These are phyloP conservation scores for Astrephomene gubernaculifera DNA, from an alignment of 139 green algal species.

Conservation along the genomic window DNA sequence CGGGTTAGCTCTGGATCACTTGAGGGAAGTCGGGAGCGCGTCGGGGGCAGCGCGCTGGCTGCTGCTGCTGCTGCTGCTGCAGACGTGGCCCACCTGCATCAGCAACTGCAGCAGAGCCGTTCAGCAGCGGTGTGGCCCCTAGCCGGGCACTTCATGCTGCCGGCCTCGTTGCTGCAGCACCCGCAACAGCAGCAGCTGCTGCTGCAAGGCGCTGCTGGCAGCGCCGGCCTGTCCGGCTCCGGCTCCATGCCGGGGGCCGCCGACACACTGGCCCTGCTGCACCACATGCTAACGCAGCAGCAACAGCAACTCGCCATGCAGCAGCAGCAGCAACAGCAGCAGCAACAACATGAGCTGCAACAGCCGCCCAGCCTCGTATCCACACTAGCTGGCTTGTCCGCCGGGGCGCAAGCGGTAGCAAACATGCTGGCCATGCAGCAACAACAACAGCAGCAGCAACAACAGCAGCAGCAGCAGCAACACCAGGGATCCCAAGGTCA, in stretches of 20 bases:
- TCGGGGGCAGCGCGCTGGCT: too few relatives aligned
- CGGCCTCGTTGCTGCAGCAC: not conserved
- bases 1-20: too few relatives aligned
- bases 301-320: not conserved
- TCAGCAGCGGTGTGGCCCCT: not conserved
- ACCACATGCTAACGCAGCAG: constrained; percentile 13
- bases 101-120: not conserved
- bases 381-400: constrained; percentile 3
- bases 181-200: not conserved
- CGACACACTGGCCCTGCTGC: constrained; percentile 33
- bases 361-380: constrained; percentile 8
- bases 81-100: too few relatives aligned
- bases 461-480: not conserved
- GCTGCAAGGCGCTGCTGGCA: constrained; percentile 3
- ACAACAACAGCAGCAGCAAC: constrained; percentile 12
- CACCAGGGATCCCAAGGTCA: too few relatives aligned
- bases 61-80: too few relatives aligned
- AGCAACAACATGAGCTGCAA: not conserved
- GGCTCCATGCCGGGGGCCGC: not conserved
- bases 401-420: constrained; percentile 25
- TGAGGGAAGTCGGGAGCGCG: too few relatives aligned
- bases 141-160: too few relatives aligned
- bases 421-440: constrained; percentile 28
- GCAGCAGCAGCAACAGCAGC: not conserved
- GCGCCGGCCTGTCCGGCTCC: too few relatives aligned